phyloP scores from a whole-genome alignment of 208 protist genomes.

The Crithidia fasciculata region DNA sequence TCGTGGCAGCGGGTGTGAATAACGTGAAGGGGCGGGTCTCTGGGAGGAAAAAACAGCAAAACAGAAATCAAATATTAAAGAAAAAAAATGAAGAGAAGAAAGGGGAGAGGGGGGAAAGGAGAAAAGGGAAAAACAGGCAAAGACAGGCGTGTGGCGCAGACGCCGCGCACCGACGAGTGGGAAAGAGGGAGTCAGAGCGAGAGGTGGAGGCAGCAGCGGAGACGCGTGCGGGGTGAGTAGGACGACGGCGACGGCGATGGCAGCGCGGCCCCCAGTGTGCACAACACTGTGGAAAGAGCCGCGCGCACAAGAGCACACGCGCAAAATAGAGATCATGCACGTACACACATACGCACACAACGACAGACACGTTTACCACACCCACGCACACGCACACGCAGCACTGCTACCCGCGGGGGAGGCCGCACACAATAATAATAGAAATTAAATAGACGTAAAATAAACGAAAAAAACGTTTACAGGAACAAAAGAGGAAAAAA shows the following conservation, averaged over 20 bases:
- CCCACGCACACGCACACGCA: background rate
- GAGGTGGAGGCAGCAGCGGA: background rate
- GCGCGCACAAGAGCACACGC: background rate
- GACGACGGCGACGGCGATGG: background rate
- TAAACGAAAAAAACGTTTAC: no score
- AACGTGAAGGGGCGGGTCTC: no score
- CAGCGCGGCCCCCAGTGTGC: background rate
- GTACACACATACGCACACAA: slow-evolving; percentile 14
- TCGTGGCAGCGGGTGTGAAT: background rate
- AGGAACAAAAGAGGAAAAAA: no score
- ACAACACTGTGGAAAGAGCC: slow-evolving; percentile 1
- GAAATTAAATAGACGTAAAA: no score
- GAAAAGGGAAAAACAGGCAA: background rate
- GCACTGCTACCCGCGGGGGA: no score
- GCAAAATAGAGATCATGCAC: slow-evolving; percentile 1
- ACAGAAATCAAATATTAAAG: background rate
- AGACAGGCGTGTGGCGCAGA: background rate
- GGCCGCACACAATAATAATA: no score
- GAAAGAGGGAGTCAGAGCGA: background rate
- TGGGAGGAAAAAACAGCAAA: slow-evolving; percentile 7
- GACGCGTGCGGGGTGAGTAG: background rate
- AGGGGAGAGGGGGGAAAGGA: background rate
- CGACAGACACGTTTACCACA: background rate
- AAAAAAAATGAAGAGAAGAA: background rate
- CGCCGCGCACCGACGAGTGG: no score